Evolutionary conservation across 2,329 filamentous ascomycete genomes (phyloP), one percentile per base, ranked within the genome.

Genomic region (Fusarium sp.): DNA sequence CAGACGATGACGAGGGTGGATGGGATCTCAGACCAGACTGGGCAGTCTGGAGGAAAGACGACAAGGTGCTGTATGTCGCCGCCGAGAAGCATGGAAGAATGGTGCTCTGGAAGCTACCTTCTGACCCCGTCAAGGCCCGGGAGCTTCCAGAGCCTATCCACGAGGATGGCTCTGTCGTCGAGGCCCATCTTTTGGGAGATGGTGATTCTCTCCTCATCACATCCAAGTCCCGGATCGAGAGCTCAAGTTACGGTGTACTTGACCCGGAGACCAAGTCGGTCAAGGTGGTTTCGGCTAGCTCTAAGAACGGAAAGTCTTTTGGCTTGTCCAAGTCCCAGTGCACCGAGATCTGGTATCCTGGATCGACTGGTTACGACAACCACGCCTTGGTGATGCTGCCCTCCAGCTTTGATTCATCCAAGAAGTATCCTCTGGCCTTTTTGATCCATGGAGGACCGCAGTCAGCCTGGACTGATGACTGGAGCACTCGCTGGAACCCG

Each of bases 371-470:
- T 43, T 92, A 92, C 70, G 83, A 90, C 37, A 88, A 94, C n/a
- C 93, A 95, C 75, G 91, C 92, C 0, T 89, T 93, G 79, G 89
- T 85, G 45, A 84, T 94, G 75, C 90, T 89, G 68, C 93, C 91
- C 0, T 91, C 90, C 0, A 73, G 88, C 76, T 97, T 96, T 79
- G 88, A 94, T 78, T 82, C 87, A 10, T 86, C 82, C 20, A 92
- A 94, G 82, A 95, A 90, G 73, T 97, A 96, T 78, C 95, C 95
- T 0, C 86, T 97, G 6, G 90, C 93, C 2, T 92, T 95, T 79
- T 85, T 95, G 47, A 93, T 97, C 71, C 95, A 97, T 79, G 95
- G 95, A 64, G 95, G 95, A 0, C 94, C 94, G 0, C 94, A 97
- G 81, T 90, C 91, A 25, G 90, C 93, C 0, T 96, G 93, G 92